Conservation (phyloP, 75 land plant species). For the Ceratopteris richardii region DNA sequence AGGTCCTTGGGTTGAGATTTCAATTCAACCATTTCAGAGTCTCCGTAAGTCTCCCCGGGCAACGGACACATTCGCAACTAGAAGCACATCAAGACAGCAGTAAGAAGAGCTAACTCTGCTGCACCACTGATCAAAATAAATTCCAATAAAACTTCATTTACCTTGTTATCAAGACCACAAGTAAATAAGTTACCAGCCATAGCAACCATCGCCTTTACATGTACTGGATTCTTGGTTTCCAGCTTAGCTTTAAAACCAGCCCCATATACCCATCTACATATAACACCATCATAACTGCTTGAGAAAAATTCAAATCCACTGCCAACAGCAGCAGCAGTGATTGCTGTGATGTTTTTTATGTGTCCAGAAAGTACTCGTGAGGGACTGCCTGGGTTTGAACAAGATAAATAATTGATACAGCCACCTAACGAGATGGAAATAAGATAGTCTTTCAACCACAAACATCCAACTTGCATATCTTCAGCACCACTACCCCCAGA, state of each 20-base stretch:
- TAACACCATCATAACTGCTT: slow-evolving; percentile 87
- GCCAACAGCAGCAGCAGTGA: slow-evolving; percentile 35
- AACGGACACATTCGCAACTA: slow-evolving; percentile 64
- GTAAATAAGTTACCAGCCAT: slow-evolving; percentile 48
- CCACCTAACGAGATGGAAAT: slow-evolving; percentile 89
- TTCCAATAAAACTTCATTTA: slow-evolving; percentile 17
- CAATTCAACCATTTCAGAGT: slow-evolving; percentile 51
- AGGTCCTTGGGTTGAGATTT: slow-evolving; percentile 66
- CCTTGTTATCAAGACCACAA: slow-evolving; percentile 88
- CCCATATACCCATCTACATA: slow-evolving; percentile 76
- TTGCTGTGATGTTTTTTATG: slow-evolving; percentile 63
- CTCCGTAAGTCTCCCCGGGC: slow-evolving; percentile 46
- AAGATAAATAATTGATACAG: slow-evolving; percentile 50
- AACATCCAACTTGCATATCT: slow-evolving; percentile 94
- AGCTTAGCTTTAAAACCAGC: slow-evolving; percentile 60
- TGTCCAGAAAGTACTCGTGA: slow-evolving; percentile 72
- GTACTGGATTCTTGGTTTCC: slow-evolving; percentile 45
- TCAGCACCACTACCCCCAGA: slow-evolving; percentile 67
- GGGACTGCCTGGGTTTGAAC: slow-evolving; percentile 37
- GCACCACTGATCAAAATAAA: too few species aligned
- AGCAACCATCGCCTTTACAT: slow-evolving; percentile 60
- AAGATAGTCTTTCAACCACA: slow-evolving; percentile 82
- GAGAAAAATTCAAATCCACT: slow-evolving; percentile 46
- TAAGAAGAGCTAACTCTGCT: too few species aligned
- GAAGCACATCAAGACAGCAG: neutral